These are phyloP conservation scores for Alternaria dauci DNA, from an alignment of 2,329 filamentous ascomycete genomes.

Conservation along the genomic window DNA sequence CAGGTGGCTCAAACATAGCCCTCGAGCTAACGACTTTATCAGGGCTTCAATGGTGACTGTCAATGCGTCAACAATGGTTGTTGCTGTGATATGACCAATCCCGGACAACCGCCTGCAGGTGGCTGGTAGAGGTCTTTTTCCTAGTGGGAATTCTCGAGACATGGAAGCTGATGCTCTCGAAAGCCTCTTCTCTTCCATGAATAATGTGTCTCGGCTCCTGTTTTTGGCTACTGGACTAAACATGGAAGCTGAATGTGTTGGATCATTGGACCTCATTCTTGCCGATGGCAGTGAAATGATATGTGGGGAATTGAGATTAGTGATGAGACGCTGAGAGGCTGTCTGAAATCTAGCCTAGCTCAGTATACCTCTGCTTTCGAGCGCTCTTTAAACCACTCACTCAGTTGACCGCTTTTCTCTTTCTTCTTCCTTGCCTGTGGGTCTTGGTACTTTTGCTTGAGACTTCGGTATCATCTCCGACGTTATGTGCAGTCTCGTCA, in stretches of 20 bases:
- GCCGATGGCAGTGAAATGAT: background rate
- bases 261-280: background rate
- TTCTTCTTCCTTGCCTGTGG: background rate
- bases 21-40: background rate
- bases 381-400: background rate
- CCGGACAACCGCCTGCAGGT: background rate
- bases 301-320: background rate
- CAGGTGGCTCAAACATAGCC: background rate
- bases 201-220: background rate
- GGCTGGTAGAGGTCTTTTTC: slow-evolving; percentile 3
- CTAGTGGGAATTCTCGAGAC: background rate
- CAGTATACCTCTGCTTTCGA: background rate
- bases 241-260: background rate
- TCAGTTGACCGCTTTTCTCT: background rate
- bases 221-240: background rate
- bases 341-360: background rate
- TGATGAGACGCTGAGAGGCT: background rate
- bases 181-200: background rate
- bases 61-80: slow-evolving; percentile 9
- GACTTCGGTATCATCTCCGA: background rate
- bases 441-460: background rate
- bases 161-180: background rate
- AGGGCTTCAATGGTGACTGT: slow-evolving; percentile 7
- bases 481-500: background rate
- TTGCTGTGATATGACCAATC: slow-evolving; percentile 6